Base-by-base conservation (phyloP, 176 grass and related monocot species). In the Elaeis guineensis region DNA sequence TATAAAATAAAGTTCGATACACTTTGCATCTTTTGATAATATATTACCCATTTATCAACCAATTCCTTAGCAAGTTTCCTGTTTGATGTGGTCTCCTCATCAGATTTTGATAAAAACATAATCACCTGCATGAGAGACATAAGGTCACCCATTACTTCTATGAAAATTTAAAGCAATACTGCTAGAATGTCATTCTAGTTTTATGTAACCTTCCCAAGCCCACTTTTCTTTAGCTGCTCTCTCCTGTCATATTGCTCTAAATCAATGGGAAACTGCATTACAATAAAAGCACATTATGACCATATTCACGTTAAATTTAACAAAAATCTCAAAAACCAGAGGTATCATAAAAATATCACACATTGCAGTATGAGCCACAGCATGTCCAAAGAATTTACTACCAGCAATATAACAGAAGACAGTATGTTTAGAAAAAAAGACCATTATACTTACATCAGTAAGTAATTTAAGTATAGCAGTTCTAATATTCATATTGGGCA, bases 81-180 rank as follows among this genome's bases (percentile, higher is more conserved):
- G 55, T 97, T 97, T 18, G 92, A 65, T 66, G 93, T 97, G 64
- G 84, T 91, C 75, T 97, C 93, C 66, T 97, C 93, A 4, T 97
- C 87, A 39, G 93, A 91, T 66, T 97, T 97, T 59, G 86, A 97
- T 20, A 97, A 85, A 78, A 97, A 97, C 93, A 97, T 97, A 30
- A 97, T 97, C 18, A 97, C 92, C 92, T 97, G 50, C 26, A 29
- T 4, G 68, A 70, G 70, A 44, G 5, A 28, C 35, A 39, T 39
- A 39, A 39, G 2, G 35, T 39, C 35, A 39, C 35, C 35, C 5
- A 39, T 39, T 39, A 1, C 35, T 39, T 39, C 35, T 39, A 39
- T 39, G 8, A 39, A 39, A 39, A 39, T 39, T 39, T 39, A 39
- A 39, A 11, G 35, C 35, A 39, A 39, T 39, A 5, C 35, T 39